Conservation (phyloP, 225 moss, liverwort and hornwort species). For the Climacium dendroides region DNA sequence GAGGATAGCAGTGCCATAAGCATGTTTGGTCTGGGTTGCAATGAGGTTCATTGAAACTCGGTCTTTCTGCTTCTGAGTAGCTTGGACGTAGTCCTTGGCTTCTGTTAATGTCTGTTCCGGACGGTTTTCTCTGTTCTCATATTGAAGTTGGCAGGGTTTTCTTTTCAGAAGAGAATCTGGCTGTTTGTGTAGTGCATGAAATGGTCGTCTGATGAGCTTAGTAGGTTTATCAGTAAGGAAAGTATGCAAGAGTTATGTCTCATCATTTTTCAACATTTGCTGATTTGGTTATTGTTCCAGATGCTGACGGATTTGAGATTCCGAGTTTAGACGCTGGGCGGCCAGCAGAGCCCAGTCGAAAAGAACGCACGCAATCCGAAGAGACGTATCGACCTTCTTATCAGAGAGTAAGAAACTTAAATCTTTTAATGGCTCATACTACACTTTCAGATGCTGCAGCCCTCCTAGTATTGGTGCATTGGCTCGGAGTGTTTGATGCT, state of each 20-base stretch:
- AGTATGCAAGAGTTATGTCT: background rate
- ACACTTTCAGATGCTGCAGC: background rate
- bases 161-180: background rate
- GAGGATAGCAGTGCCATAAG: background rate
- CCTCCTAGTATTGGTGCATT: background rate
- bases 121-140: background rate
- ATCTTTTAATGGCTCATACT: background rate
- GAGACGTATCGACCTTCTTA: slow-evolving; percentile 47
- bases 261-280: background rate
- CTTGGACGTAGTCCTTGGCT: background rate
- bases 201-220: background rate
- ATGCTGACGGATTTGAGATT: slow-evolving; percentile 98
- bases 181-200: background rate
- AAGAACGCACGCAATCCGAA: slow-evolving; percentile 56
- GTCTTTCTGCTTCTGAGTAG: background rate
- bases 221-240: background rate
- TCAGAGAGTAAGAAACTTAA: slow-evolving; percentile 45
- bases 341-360: slow-evolving; percentile 39
- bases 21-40: background rate
- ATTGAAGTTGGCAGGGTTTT: background rate
- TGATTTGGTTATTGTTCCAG: slow-evolving; percentile 9
- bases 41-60: background rate
- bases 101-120: background rate
- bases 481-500: background rate
- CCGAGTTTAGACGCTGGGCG: slow-evolving; percentile 81